phyloP scores from a whole-genome alignment of 1,284 basidiomycete genomes.

The Lentinula novae-zelandiae region DNA sequence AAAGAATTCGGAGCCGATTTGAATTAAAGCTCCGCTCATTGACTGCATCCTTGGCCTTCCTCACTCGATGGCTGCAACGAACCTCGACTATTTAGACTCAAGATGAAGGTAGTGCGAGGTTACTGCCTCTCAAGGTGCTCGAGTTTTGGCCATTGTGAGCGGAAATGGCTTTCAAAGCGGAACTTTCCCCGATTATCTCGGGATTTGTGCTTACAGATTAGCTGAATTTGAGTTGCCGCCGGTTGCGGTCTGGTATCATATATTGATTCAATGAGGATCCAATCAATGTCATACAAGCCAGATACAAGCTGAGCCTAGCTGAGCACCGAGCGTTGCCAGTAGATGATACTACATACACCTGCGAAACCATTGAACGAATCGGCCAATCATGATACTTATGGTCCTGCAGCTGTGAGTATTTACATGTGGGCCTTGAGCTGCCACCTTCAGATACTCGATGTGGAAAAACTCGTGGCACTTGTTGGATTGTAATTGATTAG shows the following conservation, averaged over 20 bases:
- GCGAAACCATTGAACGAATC: no score
- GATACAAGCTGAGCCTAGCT: no score
- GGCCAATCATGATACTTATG: no score
- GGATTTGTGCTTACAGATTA: neutral
- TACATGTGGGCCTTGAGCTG: no score
- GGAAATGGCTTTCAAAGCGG: neutral
- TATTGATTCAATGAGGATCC: neutral
- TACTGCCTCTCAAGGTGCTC: neutral
- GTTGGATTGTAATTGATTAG: no score
- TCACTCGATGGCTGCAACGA: neutral
- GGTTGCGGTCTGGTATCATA: neutral
- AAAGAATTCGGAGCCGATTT: neutral
- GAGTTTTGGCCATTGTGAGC: neutral
- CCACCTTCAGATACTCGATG: no score
- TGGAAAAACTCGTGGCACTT: no score
- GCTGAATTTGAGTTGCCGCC: neutral
- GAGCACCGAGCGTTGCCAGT: no score
- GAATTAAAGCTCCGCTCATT: neutral
- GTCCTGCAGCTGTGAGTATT: no score
- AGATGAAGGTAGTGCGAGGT: neutral
- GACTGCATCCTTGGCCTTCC: neutral
- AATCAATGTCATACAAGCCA: no score
- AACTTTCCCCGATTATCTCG: neutral
- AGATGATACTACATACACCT: no score
- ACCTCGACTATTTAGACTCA: neutral